These are phyloP conservation scores for Melastoma candidum DNA, from an alignment of 441 rosid species.

Conservation along the genomic window DNA sequence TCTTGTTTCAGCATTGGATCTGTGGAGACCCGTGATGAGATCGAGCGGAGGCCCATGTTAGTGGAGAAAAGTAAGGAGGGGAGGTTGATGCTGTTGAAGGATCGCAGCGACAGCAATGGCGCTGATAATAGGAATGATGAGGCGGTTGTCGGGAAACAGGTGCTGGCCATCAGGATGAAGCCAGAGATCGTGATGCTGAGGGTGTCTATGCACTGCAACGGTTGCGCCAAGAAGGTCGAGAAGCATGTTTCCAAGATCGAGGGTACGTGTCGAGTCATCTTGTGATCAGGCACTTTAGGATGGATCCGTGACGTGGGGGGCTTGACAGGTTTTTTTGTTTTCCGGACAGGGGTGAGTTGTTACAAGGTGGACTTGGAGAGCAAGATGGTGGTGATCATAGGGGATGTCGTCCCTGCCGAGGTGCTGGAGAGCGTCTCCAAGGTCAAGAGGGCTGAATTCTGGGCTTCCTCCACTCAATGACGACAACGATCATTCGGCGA, in stretches of 20 bases:
- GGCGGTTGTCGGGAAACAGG: too few species aligned
- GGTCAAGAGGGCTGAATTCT: conserved; percentile 11
- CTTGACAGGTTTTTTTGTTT: neutral
- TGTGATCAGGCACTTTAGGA: too few species aligned
- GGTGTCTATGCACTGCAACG: conserved; percentile 88
- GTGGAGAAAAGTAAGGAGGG: too few species aligned
- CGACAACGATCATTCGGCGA: too few species aligned
- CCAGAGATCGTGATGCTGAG: conserved; percentile 63
- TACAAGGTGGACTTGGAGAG: conserved; percentile 12
- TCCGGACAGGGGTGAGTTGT: conserved; percentile 10
- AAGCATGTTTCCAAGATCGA: conserved; percentile 79
- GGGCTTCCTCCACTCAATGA: neutral
- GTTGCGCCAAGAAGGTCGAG: conserved; percentile 88
- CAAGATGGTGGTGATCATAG: conserved; percentile 13
- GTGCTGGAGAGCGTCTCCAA: conserved; percentile 15
- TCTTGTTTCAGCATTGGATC: too few species aligned
- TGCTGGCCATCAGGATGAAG: too few species aligned
- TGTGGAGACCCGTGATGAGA: too few species aligned
- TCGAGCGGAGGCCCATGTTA: too few species aligned
- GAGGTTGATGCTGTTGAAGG: too few species aligned
- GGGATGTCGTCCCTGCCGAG: conserved; percentile 8
- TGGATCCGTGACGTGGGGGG: neutral
- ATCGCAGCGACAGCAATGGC: too few species aligned
- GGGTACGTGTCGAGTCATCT: conserved; percentile 26
- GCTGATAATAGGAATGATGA: too few species aligned